Base-by-base conservation (phyloP, 441 rosid species). In the Gossypium aridum region DNA sequence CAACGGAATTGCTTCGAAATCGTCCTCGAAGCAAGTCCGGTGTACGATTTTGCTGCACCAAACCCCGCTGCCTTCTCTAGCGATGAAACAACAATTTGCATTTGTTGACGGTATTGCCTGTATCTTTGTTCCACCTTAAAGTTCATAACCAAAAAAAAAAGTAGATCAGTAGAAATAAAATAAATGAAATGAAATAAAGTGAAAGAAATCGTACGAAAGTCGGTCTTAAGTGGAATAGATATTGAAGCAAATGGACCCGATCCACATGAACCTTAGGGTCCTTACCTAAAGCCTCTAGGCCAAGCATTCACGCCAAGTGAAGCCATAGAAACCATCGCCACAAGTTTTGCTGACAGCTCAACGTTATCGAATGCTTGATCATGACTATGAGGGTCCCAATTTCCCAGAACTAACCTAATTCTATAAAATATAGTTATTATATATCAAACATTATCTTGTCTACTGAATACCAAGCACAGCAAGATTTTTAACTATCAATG, bases 1-100 rank as follows among this genome's bases (percentile, higher is more conserved):
- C 85, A 80, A 16, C 89, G 82, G 77, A 90, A 90, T 79, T 83
- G 87, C 87, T 85, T 87, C 2, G 94, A 90, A 74, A 92, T 86
- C 0, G 93, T 88, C 80, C 84, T 80, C 69, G 87, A 77, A 2
- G 93, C 92, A 22, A 87, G 82, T 31, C 85, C 68, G 2, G 91
- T 86, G 81, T 90, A 91, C 3, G 97, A 63, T 73, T 77, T 84
- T 1, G 94, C 91, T 0, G 92, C 82, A 5, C 89, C 90, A 7
- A 81, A 60, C 3, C 93, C 92, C 0, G 88, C 85, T 0, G 78
- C 91, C 75, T 86, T 86, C 85, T 92, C 93, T 74, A 90, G 87
- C 1, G 86, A 82, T 25, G 90, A 77, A 34, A 79, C 81, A 22
- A 83, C 85, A 5, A 77, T 55, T 28, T 88, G 86, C 89, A 91